Conservation (phyloP, 768 basidiomycete genomes). For the Coprinellus micaceus region DNA sequence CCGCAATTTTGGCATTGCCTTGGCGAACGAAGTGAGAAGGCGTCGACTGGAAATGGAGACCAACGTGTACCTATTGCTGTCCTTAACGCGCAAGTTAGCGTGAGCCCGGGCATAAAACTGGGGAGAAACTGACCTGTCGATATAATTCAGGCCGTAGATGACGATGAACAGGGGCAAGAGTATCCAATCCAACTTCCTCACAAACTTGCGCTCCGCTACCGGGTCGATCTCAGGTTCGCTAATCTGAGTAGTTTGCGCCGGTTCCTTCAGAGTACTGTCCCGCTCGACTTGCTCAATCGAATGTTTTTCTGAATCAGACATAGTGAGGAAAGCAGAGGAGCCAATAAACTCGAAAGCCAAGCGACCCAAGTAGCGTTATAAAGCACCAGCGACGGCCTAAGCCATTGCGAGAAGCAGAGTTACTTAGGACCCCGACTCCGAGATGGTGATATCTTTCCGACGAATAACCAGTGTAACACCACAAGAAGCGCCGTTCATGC, state of each 20-base stretch:
- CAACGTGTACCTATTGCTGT: background rate
- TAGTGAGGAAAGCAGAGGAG: background rate
- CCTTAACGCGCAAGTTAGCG: background rate
- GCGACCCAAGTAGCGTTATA: background rate
- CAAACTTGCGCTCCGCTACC: conserved; percentile 29
- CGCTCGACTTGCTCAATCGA: background rate
- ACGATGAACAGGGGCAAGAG: conserved; percentile 37
- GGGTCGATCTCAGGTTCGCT: conserved; percentile 20
- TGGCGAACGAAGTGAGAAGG: background rate
- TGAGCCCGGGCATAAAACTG: background rate
- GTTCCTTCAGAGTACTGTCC: background rate
- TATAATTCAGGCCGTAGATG: conserved; percentile 33
- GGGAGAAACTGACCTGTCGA: background rate
- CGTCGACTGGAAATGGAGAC: no score
- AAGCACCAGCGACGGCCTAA: background rate
- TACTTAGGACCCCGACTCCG: background rate
- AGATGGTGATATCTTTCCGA: background rate
- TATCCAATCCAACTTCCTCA: conserved; percentile 32
- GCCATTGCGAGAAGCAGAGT: background rate
- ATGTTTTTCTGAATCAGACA: background rate
- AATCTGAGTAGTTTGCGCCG: background rate
- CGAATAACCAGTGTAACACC: background rate
- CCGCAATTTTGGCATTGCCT: conserved; percentile 23
- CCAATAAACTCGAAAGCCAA: background rate
- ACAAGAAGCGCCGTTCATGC: background rate